Evolutionary conservation across 2,329 filamentous ascomycete species (phyloP), one percentile per base, ranked within the genome.

Genomic region (Aspergillus pseudoglaucus): DNA sequence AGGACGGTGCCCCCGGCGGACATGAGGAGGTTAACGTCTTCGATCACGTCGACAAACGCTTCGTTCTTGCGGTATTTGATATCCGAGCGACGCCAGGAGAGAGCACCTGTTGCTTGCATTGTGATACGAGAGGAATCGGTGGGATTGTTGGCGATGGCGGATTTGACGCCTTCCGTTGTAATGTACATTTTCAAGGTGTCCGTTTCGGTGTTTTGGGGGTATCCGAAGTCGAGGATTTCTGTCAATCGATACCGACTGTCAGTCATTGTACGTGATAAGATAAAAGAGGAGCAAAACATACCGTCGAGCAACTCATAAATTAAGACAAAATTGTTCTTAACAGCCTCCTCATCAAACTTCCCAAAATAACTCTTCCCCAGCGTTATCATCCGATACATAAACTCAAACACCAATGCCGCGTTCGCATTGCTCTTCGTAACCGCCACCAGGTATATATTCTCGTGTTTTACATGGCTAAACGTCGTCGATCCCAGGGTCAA

Each of bases 151-250:
- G 84, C 57, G 48, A 75, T 73, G 30, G 70, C 90, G 27, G 90
- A 94, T 71, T 96, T 96, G 72, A 98, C 91, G 49, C 93, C 93
- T 74, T 98, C 93, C 32, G 93, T 98, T 39, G 94, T 98, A 64
- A 98, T 98, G 77, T 98, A 98, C 91, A 97, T 97, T 74, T 98
- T 98, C 60, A 98, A 77, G 14, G 93, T 97, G 69, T 98, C 93
- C 46, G 91, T 95, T 73, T 98, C 93, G 53, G 93, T 98, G 69
- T 97, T 97, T 69, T 98, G 93, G 30, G 93, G 93, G 68, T 98
- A 98, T 53, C 93, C 93, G 71, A 98, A 98, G 72, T 98, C 93
- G 67, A 98, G 83, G 64, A 98, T 96, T 74, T 98, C 93, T 93
- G 59, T 17, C 8, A 15, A 38, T 39, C 33, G 17, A 30, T 10